These are phyloP conservation scores for Phoma sp. DNA, from an alignment of 2,329 filamentous ascomycete species.

Conservation along the genomic window DNA sequence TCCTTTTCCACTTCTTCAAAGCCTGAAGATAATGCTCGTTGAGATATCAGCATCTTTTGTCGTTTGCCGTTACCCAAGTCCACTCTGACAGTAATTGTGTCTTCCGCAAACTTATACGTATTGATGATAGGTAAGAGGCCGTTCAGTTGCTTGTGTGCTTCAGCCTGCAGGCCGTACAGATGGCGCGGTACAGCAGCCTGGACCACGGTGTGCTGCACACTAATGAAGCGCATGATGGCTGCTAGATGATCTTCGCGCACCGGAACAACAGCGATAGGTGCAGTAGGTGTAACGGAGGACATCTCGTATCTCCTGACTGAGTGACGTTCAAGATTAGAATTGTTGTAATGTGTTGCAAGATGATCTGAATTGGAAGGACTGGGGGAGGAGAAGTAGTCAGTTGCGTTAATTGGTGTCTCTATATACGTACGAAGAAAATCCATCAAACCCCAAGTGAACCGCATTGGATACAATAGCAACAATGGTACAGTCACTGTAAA, in stretches of 20 bases:
- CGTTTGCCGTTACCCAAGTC: not conserved
- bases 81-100: not conserved
- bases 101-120: not conserved
- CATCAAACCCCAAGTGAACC: too few species aligned
- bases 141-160: not conserved
- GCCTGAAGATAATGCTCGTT: not conserved
- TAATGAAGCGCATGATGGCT: not conserved
- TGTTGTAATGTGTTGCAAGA: too few species aligned
- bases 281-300: too few species aligned
- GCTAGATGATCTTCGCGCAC: slow-evolving; percentile 1
- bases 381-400: too few species aligned
- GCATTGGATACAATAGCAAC: too few species aligned
- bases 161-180: not conserved
- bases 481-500: too few species aligned
- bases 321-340: too few species aligned
- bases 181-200: not conserved
- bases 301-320: too few species aligned
- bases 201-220: not conserved
- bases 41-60: not conserved
- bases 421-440: too few species aligned
- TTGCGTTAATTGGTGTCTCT: too few species aligned
- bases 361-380: too few species aligned
- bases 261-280: not conserved
- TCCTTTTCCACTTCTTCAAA: not conserved
- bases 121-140: not conserved